Evolutionary conservation across 2,329 filamentous ascomycete genomes (phyloP).

Genomic region (Onygenales sp.): DNA sequence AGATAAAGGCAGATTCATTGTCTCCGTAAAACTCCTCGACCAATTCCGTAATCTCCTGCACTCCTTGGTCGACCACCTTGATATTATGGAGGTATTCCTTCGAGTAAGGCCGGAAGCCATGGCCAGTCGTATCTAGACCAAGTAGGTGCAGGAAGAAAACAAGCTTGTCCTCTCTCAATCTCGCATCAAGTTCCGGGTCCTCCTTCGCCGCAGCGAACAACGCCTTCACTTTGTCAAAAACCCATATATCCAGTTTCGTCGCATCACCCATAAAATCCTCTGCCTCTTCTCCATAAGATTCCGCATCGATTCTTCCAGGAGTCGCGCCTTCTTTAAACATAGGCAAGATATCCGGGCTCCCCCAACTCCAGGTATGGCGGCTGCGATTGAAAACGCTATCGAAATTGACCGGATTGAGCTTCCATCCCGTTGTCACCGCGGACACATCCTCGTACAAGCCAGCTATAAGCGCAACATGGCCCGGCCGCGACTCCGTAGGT

Average conservation of each 20-base stretch:
- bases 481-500: constrained; percentile 89
- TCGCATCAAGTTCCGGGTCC: constrained; percentile 64
- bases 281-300: constrained; percentile 69
- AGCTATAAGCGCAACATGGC: constrained; percentile 93
- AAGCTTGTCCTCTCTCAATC: constrained; percentile 70
- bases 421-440: constrained; percentile 95
- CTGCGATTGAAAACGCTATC: constrained; percentile 98
- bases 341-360: constrained; percentile 89
- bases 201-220: constrained; percentile 71
- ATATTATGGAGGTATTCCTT: constrained; percentile 93
- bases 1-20: constrained; percentile 83
- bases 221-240: constrained; percentile 86
- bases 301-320: constrained; percentile 77
- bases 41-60: constrained; percentile 70
- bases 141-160: constrained; percentile 95
- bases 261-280: constrained; percentile 87
- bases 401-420: constrained; percentile 95
- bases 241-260: constrained; percentile 77
- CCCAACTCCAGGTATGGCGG: constrained; percentile 97
- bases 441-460: constrained; percentile 97
- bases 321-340: constrained; percentile 96
- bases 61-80: constrained; percentile 83
- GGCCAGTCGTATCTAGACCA: constrained; percentile 83
- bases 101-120: constrained; percentile 80
- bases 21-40: constrained; percentile 80